These are phyloP conservation scores for Cocos nucifera DNA, from an alignment of 176 grass and related monocot genomes.

Conservation along the genomic window DNA sequence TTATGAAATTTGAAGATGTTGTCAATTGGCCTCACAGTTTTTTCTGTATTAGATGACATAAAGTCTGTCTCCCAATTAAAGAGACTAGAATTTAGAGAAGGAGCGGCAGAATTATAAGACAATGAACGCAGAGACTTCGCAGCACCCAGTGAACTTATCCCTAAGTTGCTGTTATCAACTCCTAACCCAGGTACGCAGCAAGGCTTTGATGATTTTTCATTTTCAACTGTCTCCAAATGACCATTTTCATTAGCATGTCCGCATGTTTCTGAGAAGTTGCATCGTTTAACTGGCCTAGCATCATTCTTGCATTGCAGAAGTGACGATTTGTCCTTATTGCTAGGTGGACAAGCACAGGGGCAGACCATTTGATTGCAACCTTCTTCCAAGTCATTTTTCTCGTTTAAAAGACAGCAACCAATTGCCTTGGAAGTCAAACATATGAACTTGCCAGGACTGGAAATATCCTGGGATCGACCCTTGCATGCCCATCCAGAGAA, in stretches of 20 bases:
- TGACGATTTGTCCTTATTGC: constrained; percentile 25
- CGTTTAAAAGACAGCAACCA: constrained; percentile 11
- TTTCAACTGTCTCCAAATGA: constrained; percentile 23
- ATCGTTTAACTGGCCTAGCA: constrained; percentile 43
- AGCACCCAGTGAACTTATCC: constrained; percentile 26
- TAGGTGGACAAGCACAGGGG: constrained; percentile 20
- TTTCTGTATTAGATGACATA: constrained; percentile 26
- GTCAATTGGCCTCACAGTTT: constrained; percentile 61
- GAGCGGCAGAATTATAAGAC: constrained; percentile 39
- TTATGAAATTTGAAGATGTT: constrained; percentile 93
- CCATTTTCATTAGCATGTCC: constrained; percentile 19
- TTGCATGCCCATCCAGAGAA: constrained; percentile 89
- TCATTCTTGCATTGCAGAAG: constrained; percentile 30
- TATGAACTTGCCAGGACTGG: constrained; percentile 43
- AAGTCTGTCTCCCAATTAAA: constrained; percentile 50
- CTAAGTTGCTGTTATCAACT: constrained; percentile 36
- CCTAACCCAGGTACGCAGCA: constrained; percentile 67
- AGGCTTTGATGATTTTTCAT: constrained; percentile 17
- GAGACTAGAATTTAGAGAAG: constrained; percentile 67
- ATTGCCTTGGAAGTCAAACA: constrained; percentile 27
- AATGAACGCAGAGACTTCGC: constrained; percentile 31
- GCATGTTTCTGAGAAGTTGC: constrained; percentile 32
- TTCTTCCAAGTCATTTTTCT: constrained; percentile 17
- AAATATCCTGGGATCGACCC: constrained; percentile 34
- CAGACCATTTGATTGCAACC: constrained; percentile 18